Percentiles rank a stretch among this genome's conserved stretches.
phyloP scores from a whole-genome alignment of 441 rosid genomes.

The Populus hybrid region DNA sequence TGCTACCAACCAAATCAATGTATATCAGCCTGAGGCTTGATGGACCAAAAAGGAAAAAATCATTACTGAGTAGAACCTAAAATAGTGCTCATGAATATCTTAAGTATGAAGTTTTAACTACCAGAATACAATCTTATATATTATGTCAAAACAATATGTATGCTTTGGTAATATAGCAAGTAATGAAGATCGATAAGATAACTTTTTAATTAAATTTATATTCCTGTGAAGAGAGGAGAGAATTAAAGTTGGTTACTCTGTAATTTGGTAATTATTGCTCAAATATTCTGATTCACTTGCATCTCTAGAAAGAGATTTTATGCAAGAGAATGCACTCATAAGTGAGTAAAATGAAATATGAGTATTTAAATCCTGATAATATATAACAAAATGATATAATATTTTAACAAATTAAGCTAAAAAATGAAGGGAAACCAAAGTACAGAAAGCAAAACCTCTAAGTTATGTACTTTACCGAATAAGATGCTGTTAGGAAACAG shows the following conservation, averaged over 20 bases:
- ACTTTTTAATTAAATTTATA: too few species aligned
- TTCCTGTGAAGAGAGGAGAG: neutral
- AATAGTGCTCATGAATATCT: too few species aligned
- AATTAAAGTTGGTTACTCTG: neutral
- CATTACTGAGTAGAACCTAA: too few species aligned
- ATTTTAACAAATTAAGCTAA: neutral
- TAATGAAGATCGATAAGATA: neutral
- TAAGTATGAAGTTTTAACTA: too few species aligned
- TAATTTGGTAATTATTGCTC: neutral
- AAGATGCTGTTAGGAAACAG: slow-evolving; percentile 92
- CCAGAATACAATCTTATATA: neutral
- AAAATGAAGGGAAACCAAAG: neutral
- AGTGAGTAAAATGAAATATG: neutral
- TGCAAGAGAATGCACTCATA: neutral
- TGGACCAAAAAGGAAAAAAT: neutral
- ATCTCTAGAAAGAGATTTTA: neutral
- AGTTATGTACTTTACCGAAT: slow-evolving; percentile 67
- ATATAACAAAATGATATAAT: neutral
- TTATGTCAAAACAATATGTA: neutral
- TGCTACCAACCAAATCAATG: neutral
- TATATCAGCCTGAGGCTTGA: neutral
- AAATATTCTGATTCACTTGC: neutral
- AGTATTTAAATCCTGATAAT: neutral
- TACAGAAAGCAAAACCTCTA: slow-evolving; percentile 3
- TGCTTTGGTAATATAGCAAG: neutral